phyloP scores from a whole-genome alignment of 2,329 filamentous ascomycete species.

The Fusarium subtropicale region DNA sequence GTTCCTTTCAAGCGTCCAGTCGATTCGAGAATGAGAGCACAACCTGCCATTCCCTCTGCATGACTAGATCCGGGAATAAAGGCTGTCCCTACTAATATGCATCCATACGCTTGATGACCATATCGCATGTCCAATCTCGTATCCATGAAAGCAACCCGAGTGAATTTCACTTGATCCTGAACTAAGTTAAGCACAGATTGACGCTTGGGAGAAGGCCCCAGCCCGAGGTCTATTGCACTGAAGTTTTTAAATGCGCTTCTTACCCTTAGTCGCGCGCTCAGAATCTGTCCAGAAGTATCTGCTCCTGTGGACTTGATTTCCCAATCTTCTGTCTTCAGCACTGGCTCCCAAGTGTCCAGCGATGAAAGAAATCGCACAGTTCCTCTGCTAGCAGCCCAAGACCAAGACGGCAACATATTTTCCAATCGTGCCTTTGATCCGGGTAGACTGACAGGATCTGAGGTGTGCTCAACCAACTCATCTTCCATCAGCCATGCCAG shows the following conservation, averaged over 20 bases:
- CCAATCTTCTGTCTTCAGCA: neutral
- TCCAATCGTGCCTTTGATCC: neutral
- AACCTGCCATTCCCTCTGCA: neutral
- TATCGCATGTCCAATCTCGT: rapidly evolving
- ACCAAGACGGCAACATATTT: neutral
- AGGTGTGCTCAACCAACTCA: rapidly evolving
- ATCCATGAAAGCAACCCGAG: neutral
- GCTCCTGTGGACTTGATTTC: neutral
- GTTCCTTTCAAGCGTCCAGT: neutral
- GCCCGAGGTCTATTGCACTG: rapidly evolving
- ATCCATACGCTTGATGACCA: neutral
- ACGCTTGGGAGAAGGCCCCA: rapidly evolving
- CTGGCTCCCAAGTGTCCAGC: neutral
- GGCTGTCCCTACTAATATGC: neutral
- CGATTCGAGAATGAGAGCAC: neutral
- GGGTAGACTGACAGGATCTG: neutral
- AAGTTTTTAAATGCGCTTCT: neutral
- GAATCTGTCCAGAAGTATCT: neutral
- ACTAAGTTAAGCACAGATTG: neutral
- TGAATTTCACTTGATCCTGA: neutral
- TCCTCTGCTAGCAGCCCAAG: neutral
- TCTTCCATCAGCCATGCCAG: neutral
- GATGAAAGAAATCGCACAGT: neutral
- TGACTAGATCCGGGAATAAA: neutral
- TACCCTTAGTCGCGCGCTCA: neutral